A percentile compares a stretch with the other conserved stretches of the same genome.
Evolutionary conservation across 2,329 filamentous ascomycete species (phyloP).

Genomic region (Trichoderma brevicompactum): DNA sequence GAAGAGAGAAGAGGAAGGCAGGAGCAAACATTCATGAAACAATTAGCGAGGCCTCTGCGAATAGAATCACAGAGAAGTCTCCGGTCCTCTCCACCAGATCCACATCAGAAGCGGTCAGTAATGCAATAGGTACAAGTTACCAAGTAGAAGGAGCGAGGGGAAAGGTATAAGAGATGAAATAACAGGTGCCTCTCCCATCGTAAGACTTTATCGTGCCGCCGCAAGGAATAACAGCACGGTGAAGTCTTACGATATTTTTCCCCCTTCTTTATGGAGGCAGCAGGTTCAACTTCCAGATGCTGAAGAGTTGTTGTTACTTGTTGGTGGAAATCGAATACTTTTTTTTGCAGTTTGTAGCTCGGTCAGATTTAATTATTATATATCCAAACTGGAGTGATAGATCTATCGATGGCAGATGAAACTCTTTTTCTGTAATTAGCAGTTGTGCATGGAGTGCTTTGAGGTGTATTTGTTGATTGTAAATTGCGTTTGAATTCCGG

Average conservation of each 20-base stretch:
- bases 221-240: background rate
- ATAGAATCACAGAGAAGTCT: background rate
- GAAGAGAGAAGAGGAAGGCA: background rate
- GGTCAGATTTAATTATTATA: background rate
- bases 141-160: background rate
- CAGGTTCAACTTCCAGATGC: background rate
- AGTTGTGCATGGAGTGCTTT: too few relatives aligned
- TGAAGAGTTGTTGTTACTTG: background rate
- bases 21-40: background rate
- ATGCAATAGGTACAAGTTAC: background rate
- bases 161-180: background rate
- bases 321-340: background rate
- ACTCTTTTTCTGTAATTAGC: background rate
- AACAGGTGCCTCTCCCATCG: background rate
- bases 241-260: background rate
- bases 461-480: background rate
- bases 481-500: background rate
- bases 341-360: background rate
- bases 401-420: background rate
- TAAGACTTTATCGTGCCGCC: constrained; percentile 1
- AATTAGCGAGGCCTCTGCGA: background rate
- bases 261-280: background rate
- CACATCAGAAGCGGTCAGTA: background rate
- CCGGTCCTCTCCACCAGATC: background rate
- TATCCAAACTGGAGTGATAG: background rate